Base-by-base conservation (phyloP, 2,329 filamentous ascomycete species). In the Xylaria sp. region DNA sequence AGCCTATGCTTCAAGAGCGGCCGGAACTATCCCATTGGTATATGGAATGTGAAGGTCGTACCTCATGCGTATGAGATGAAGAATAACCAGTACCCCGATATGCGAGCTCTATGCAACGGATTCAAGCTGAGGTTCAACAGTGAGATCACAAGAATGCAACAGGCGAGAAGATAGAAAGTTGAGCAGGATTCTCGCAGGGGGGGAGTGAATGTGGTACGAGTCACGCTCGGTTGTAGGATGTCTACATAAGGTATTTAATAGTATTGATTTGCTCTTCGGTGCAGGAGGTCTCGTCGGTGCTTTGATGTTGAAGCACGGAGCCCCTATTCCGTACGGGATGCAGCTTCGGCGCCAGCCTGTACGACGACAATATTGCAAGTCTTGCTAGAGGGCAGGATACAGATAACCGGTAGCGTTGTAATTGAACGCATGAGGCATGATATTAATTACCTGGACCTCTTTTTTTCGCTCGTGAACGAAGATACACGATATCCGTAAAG, bases 1-100 rank as follows among this genome's bases (percentile, higher is more conserved):
- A 89, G 86, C 78, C 83, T 99, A 47, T 96, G 92, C 78, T 99
- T 97, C 85, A 97, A 97, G 78, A 91, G 92, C 23, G 93, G 90
- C 62, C 83, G 87, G 67, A 80, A 82, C 53, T 89, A 91, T 2
- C 82, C 80, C 50, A 84, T 93, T 56, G 86, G 89, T 64, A 86
- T 85, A 52, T 92, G 93, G 87, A 85, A 86, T 4, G 91, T 99
- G 65, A 92, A 94, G 68, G 87, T 97, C 44, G 89, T 97, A 16
- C 94, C 94, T 2, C 90, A 95, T 69, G 94, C 91, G 4, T 99
- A 93, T 71, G 92, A 97, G 78, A 82, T 99, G 69, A 86, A 92
- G 76, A 90, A 89, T 66, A 89, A 90, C 66, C 84, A 88, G 55
- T 99, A 99, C 72, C 93, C 94, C 0, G 92, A 97, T 70, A 96